Evolutionary conservation across 129 eudicot species (phyloP).

Genomic region (Chrysanthemum lavandulifolium): DNA sequence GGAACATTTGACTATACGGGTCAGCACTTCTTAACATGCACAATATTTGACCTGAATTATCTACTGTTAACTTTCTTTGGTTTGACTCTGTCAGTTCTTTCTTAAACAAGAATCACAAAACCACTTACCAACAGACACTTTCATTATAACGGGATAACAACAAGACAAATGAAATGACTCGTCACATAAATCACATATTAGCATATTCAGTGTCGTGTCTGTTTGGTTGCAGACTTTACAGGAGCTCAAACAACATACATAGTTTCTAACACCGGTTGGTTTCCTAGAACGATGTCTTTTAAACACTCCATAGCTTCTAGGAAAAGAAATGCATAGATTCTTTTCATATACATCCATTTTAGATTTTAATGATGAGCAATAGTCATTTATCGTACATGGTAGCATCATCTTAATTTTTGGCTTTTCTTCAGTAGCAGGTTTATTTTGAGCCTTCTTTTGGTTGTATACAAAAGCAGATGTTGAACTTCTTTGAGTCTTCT

Average conservation of each 20-base stretch:
- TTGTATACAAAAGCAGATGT: neutral
- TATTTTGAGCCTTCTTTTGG: neutral
- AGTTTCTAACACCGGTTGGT: constrained; percentile 8
- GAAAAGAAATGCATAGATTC: constrained; percentile 39
- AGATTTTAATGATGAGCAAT: neutral
- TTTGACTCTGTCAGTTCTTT: neutral
- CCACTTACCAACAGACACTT: constrained; percentile 61
- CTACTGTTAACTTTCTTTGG: too few species aligned
- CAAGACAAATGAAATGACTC: constrained; percentile 72
- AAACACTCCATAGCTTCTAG: constrained; percentile 44
- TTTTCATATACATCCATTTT: neutral
- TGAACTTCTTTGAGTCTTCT: neutral
- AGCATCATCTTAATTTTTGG: neutral
- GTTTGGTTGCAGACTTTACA: constrained; percentile 52
- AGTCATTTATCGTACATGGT: neutral
- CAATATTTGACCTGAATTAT: neutral
- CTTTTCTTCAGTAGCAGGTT: neutral
- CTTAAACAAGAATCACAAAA: constrained; percentile 62
- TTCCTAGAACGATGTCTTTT: constrained; percentile 31
- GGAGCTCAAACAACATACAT: constrained; percentile 37
- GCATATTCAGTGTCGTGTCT: constrained; percentile 49
- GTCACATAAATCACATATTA: constrained; percentile 79
- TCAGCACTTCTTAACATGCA: neutral
- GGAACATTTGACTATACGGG: neutral
- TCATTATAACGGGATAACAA: constrained; percentile 43